Base-by-base conservation (phyloP, 2,329 filamentous ascomycete genomes). In the Zasmidium angulare region DNA sequence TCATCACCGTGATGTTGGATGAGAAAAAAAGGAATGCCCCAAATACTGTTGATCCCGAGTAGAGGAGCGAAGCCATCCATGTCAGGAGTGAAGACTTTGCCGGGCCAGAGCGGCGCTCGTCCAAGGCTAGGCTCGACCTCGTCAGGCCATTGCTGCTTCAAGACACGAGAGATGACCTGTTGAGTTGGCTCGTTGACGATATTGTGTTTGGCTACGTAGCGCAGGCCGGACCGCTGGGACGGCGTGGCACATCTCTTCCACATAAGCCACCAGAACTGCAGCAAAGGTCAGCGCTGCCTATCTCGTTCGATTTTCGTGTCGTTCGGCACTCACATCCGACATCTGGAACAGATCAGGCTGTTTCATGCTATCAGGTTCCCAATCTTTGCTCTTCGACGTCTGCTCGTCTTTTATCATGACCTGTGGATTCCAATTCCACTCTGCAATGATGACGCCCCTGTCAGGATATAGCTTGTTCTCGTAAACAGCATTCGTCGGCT, bases 391-490 rank as follows among this genome's bases (percentile, higher is more conserved):
- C 21, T 52, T 52, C 17, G 50, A 52, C 11, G 50, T 52, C 31
- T 21, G n/a, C 26, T 52, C 50, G 12, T 26, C 31, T 29, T 24
- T n/a, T 26, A 56, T 46, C 22, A 11, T 23, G 10, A 20, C 29
- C 17, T 51, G 46, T 14, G 55, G 36, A 22, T 21, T 22, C 23
- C 29, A 56, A 22, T 56, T 51, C 11, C 22, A 51, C 2, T 50
- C 48, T 10, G 47, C 48, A 11, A 56, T 36, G 48, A 50, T 49
- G 19, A 56, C 29, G 21, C 55, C 55, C 14, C 23, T 19, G 9
- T 24, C 46, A 1, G 55, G 55, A 46, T 51, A 56, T 20, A 56
- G 9, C 23, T 51, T 46, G 47, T 56, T 56, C 14, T 50, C 29
- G 26, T 50, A 50, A 7, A 21, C 17, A 6, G 54, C 47, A 4